phyloP scores from a whole-genome alignment of 2,329 filamentous ascomycete species.

The Aureobasidium sp. region DNA sequence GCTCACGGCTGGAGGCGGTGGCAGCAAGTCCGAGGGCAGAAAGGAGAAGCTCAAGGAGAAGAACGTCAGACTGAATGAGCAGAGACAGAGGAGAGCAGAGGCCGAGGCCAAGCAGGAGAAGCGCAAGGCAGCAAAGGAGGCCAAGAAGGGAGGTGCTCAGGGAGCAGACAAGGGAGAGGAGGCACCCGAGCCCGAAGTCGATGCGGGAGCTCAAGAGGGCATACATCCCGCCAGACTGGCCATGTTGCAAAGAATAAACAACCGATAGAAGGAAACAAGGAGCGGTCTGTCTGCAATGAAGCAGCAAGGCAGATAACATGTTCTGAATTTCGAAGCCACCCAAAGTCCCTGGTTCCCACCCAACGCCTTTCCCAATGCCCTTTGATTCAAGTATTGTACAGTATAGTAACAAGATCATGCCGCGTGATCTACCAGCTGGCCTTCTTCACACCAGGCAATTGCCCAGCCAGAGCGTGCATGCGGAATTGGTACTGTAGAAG shows the following conservation, averaged over 20 bases:
- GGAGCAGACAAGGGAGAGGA: slow-evolving; percentile 22
- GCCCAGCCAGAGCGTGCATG: slow-evolving; percentile 76
- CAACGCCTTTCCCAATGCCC: slow-evolving; percentile 12
- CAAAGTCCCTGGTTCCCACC: slow-evolving; percentile 2
- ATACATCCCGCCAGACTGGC: slow-evolving; percentile 32
- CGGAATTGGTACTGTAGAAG: slow-evolving; percentile 76
- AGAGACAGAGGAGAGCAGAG: slow-evolving; percentile 50
- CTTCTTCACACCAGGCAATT: slow-evolving; percentile 87
- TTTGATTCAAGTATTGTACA: slow-evolving; percentile 3
- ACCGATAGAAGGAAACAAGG: background rate
- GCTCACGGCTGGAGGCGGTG: slow-evolving; percentile 70
- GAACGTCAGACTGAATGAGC: slow-evolving; percentile 75
- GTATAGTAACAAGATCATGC: background rate
- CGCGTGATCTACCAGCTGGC: slow-evolving; percentile 70
- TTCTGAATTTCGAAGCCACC: background rate
- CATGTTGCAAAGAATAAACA: slow-evolving; percentile 16
- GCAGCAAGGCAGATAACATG: background rate
- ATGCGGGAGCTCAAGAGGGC: slow-evolving; percentile 18
- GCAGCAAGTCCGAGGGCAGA: slow-evolving; percentile 68
- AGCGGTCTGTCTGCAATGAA: background rate
- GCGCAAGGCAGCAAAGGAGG: slow-evolving; percentile 36
- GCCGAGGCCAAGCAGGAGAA: slow-evolving; percentile 40
- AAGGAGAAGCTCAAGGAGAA: slow-evolving; percentile 74
- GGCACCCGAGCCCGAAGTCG: slow-evolving; percentile 12
- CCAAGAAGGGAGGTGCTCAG: slow-evolving; percentile 21